These are phyloP conservation scores for Opeltia flavorubescens DNA, from an alignment of 495 filamentous ascomycete genomes.

Conservation along the genomic window DNA sequence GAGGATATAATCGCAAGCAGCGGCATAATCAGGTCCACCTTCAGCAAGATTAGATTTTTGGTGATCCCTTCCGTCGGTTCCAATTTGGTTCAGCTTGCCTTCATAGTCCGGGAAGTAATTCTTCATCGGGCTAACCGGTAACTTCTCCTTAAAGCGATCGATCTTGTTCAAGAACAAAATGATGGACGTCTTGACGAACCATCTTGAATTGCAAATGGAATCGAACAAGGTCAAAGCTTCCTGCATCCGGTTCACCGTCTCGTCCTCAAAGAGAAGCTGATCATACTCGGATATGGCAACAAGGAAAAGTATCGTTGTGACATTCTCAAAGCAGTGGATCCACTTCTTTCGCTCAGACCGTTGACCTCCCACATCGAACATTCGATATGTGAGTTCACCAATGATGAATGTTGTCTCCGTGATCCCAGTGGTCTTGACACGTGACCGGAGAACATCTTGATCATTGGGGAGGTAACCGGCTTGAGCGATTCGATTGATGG, in stretches of 20 bases:
- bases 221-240: conserved; percentile 96
- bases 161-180: conserved; percentile 99
- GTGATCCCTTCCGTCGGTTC: conserved; percentile 36
- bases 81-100: conserved; percentile 23
- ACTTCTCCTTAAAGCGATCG: conserved; percentile 98
- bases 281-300: conserved; percentile 99
- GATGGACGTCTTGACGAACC: conserved; percentile 99
- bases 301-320: conserved; percentile 95
- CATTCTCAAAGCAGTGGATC: conserved; percentile 99
- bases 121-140: conserved; percentile 98
- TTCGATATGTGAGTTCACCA: conserved; percentile 92
- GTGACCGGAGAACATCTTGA: conserved; percentile 91
- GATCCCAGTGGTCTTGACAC: conserved; percentile 98
- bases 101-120: conserved; percentile 99
- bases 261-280: conserved; percentile 90
- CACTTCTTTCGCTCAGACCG: conserved; percentile 99
- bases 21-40: conserved; percentile 78
- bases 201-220: conserved; percentile 97
- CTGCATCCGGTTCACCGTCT: conserved; percentile 89
- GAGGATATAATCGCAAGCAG: conserved; percentile 92
- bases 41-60: conserved; percentile 24
- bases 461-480: conserved; percentile 94
- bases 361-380: conserved; percentile 99
- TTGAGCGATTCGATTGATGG: conserved; percentile 79
- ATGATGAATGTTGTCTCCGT: conserved; percentile 98